Evolutionary conservation across 306 rosid genomes (phyloP), one percentile per base, ranked within the genome.

Genomic region (Ceratonia siliqua): DNA sequence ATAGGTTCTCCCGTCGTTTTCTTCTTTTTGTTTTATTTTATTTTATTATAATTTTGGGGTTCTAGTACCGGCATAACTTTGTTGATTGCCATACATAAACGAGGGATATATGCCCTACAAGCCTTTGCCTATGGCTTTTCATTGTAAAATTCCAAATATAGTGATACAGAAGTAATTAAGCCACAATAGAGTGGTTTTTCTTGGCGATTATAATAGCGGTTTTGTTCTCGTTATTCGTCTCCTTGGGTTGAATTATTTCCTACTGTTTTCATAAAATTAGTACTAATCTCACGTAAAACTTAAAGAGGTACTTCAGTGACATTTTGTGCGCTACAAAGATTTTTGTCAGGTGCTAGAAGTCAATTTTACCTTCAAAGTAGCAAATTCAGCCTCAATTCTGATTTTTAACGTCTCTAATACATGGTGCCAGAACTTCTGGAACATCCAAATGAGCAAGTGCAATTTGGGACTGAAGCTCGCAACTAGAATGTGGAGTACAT

Each of bases 131-230:
- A 10, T 18, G 81, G 58, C 36, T 56, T 48, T 64, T 32, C 55
- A 50, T 49, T 82, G 84, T 79, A 74, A 77, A 83, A 83, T 76
- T 81, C 68, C 74, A 74, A 50, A 71, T 79, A 43, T 28, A 67
- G 43, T 14, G 15, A 49, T 15, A 57, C 50, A 41, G 30, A 38
- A 54, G 25, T 28, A 20, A 41, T 12, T 1, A 8, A 67, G 42
- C 70, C 53, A 21, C 21, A 21, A 41, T 64, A 11, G 2, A 52
- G 77, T 77, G 82, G 53, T 33, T 2, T 35, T 55, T 52, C 36
- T 46, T 62, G 20, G 45, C 39, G 61, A 67, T 74, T 46, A 36
- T 68, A n/a, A 5, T 4, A 8, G n/a, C 45, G 63, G 63, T 65
- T 22, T 25, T 55, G 62, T 56, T 65, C 52, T 71, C 20, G 6